These are phyloP conservation scores for Entomortierella lignicola DNA, from an alignment of 192 early-diverging fungal genomes.

Conservation along the genomic window DNA sequence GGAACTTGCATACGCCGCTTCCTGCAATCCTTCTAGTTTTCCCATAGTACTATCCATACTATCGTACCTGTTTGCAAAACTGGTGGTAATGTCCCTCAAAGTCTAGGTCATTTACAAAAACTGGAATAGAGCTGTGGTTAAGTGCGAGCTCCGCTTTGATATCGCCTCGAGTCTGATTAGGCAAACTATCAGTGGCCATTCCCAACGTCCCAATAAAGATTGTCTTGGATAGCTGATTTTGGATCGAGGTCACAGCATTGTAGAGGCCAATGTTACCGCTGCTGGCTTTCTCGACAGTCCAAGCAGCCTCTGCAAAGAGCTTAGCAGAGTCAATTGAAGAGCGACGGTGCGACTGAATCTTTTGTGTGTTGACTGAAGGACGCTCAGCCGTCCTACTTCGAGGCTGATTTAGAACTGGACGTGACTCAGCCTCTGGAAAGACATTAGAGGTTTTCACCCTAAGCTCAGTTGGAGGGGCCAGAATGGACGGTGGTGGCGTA, in stretches of 20 bases:
- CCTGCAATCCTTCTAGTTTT: not conserved
- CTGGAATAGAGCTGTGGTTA: slow-evolving; percentile 78
- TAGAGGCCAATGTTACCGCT: slow-evolving; percentile 96
- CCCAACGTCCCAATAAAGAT: slow-evolving; percentile 85
- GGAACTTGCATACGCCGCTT: not conserved
- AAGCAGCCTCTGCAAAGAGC: slow-evolving; percentile 57
- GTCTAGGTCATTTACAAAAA: slow-evolving; percentile 83
- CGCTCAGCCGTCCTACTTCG: slow-evolving; percentile 45
- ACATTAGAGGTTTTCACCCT: slow-evolving; percentile 30
- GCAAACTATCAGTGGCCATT: slow-evolving; percentile 75
- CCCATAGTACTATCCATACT: not conserved
- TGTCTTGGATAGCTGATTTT: slow-evolving; percentile 65
- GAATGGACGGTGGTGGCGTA: slow-evolving; percentile 29
- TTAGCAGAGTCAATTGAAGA: slow-evolving; percentile 53
- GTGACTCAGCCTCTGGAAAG: slow-evolving; percentile 47
- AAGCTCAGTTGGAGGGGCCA: slow-evolving; percentile 19
- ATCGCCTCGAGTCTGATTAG: slow-evolving; percentile 67
- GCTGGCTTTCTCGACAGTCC: slow-evolving; percentile 78
- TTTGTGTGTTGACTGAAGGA: slow-evolving; percentile 21
- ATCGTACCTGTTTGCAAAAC: slow-evolving; percentile 92
- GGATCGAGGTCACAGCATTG: slow-evolving; percentile 85
- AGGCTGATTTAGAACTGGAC: slow-evolving; percentile 41
- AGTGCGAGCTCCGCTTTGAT: slow-evolving; percentile 70
- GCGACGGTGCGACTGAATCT: slow-evolving; percentile 4
- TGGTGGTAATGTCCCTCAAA: slow-evolving; percentile 93